Base-by-base conservation (phyloP, 768 basidiomycete genomes). In the Boletus barrowsii region DNA sequence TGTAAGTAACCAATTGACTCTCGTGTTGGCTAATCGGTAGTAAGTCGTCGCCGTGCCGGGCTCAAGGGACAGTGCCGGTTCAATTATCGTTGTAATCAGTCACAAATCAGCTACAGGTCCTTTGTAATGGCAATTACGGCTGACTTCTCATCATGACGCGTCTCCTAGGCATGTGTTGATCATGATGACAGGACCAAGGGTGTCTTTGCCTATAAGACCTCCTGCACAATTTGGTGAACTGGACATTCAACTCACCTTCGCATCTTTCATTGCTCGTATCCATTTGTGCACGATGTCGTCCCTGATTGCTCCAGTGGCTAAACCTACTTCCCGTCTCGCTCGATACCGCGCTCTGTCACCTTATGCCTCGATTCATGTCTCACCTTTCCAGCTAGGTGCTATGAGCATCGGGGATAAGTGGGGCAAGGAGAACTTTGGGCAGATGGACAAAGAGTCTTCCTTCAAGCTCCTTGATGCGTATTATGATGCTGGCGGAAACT, bases 401-500 rank as follows among this genome's bases (percentile, higher is more conserved):
- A 72, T 72, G 73, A 76, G 68, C 60, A 75, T 78, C 37, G 77
- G 77, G 6, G 73, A 77, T 46, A 65, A 71, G 29, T 75, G 76
- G 75, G 54, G 58, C 0, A 3, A 46, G 8, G 13, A 24, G 62
- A 1, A 70, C 71, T 2, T 62, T 73, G 65, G 76, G 76, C 0
- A 49, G 54, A 77, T 79, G 73, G 58, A 67, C 61, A 79, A 79
- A 61, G 71, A 75, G 35, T 49, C 60, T 15, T 68, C 73, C 11
- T 79, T 79, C 70, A 71, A 76, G 64, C 69, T 81, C 17, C 66
- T 81, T 0, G 79, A 81, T 48, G 70, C 74, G 0, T 79, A 63
- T 55, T 73, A 62, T 43, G 73, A 77, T n/a, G 66, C 68, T 0
- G 79, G 79, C 3, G 79, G 79, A 1, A 79, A 80, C 60, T 76